Conservation (phyloP, 331 rosid genomes). For the Acacia concinna region DNA sequence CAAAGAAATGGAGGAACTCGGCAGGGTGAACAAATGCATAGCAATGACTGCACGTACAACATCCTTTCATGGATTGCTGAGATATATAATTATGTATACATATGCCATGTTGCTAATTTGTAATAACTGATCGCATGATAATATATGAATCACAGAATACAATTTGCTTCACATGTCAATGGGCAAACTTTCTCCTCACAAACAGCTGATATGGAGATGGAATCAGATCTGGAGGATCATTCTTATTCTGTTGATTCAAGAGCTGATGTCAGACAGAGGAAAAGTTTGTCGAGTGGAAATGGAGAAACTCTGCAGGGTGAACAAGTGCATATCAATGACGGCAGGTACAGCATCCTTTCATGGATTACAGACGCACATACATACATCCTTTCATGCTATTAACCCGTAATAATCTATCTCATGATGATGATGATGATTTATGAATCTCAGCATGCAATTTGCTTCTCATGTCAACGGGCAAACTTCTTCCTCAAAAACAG, state of each 20-base stretch:
- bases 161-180: constrained; percentile 42
- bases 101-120: neutral
- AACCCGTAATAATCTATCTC: constrained; percentile 30
- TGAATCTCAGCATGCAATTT: constrained; percentile 53
- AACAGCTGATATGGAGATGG: constrained; percentile 35
- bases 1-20: neutral
- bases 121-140: neutral
- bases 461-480: constrained; percentile 38
- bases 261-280: constrained; percentile 43
- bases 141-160: constrained; percentile 46
- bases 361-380: neutral
- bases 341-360: constrained; percentile 55
- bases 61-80: neutral
- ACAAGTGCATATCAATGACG: constrained; percentile 50
- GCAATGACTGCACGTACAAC: neutral
- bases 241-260: constrained; percentile 74
- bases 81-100: too few relatives aligned
- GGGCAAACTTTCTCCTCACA: constrained; percentile 36
- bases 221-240: constrained; percentile 44
- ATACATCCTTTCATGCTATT: constrained; percentile 14
- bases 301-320: constrained; percentile 56
- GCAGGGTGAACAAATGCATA: neutral
- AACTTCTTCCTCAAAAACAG: constrained; percentile 36
- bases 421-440: neutral
- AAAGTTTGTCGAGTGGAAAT: constrained; percentile 37